phyloP scores from a whole-genome alignment of 2,329 filamentous ascomycete species.

The Epicoccum nigrum region DNA sequence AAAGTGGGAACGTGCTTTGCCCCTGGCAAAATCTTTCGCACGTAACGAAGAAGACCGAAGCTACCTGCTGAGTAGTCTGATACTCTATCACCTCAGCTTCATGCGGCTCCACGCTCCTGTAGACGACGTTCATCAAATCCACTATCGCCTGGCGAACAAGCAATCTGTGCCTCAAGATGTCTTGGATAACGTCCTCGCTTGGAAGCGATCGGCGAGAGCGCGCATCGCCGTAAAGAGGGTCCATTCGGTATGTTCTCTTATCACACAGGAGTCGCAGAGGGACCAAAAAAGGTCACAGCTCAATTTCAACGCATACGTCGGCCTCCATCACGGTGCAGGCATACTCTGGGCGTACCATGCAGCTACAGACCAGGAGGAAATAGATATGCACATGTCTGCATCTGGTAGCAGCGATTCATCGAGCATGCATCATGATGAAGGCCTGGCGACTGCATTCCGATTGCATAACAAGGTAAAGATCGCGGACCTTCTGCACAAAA shows the following conservation, averaged over 20 bases:
- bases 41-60: not conserved
- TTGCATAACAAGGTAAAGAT: too few species aligned
- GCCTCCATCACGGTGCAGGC: conserved; percentile 3
- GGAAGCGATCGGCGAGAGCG: not conserved
- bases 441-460: too few species aligned
- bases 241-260: not conserved
- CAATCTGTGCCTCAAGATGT: not conserved
- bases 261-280: not conserved
- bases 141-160: conserved; percentile 4
- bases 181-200: not conserved
- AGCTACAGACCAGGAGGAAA: too few species aligned
- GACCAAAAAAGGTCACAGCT: not conserved
- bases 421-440: too few species aligned
- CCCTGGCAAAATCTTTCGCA: conserved; percentile 1
- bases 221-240: not conserved
- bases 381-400: too few species aligned
- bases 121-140: conserved; percentile 7
- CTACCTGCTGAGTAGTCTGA: conserved; percentile 2
- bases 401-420: too few species aligned
- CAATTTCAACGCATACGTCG: conserved; percentile 3
- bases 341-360: conserved; percentile 1
- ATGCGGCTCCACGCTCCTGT: conserved; percentile 1
- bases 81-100: conserved; percentile 3
- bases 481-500: too few species aligned
- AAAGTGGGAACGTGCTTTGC: conserved; percentile 4